Evolutionary conservation across 805 yeast species (phyloP).

Genomic region (Spathaspora passalidarum): DNA sequence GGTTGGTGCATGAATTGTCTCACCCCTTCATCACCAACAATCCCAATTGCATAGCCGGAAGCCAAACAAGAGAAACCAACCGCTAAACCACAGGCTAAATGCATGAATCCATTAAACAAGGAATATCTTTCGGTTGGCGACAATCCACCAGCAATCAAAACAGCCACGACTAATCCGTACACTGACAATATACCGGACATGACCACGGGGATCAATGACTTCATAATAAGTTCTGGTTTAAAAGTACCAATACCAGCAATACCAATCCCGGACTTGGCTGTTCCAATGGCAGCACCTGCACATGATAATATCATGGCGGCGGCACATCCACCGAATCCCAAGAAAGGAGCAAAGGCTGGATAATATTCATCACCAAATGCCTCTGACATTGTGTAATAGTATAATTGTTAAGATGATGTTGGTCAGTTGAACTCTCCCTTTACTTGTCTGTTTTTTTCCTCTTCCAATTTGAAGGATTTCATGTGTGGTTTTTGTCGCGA

Average conservation of each 20-base stretch:
- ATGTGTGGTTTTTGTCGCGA: background rate
- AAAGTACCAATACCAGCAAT: conserved; percentile 97
- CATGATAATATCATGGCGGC: conserved; percentile 88
- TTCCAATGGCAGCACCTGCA: conserved; percentile 98
- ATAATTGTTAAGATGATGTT: background rate
- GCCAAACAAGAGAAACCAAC: conserved; percentile 97
- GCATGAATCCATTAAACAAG: conserved; percentile 96
- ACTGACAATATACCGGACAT: conserved; percentile 98
- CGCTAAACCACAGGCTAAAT: conserved; percentile 89
- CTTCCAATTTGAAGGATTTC: background rate
- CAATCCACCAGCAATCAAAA: conserved; percentile 87
- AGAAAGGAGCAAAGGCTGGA: conserved; percentile 93
- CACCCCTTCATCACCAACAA: conserved; percentile 92
- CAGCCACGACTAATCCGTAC: conserved; percentile 95
- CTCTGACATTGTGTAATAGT: conserved; percentile 11
- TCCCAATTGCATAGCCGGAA: conserved; percentile 94
- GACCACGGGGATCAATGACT: conserved; percentile 92
- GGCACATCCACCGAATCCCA: conserved; percentile 97
- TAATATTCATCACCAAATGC: conserved; percentile 56
- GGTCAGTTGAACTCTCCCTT: background rate
- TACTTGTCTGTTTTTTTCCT: background rate
- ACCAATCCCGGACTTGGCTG: conserved; percentile 98
- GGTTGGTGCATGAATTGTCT: conserved; percentile 87
- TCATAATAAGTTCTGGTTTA: conserved; percentile 96
- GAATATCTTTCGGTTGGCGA: conserved; percentile 79